Conservation (phyloP, 2,329 filamentous ascomycete species). For the Colletotrichum gloeosporioides region DNA sequence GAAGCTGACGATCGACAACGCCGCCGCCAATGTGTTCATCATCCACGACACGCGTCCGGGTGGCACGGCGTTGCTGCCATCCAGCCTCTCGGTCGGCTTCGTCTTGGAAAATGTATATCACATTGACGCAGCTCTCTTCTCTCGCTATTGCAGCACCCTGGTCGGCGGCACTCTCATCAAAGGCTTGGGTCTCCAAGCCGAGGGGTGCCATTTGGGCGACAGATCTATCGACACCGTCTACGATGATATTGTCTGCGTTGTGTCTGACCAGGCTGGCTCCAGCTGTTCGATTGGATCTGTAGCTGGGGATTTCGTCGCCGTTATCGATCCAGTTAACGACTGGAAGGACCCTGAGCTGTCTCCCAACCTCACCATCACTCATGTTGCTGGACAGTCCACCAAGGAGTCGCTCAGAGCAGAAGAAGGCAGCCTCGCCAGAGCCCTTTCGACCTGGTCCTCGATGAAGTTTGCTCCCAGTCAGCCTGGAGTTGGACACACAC, state of each 20-base stretch:
- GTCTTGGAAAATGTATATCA: constrained; percentile 10
- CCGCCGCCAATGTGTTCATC: constrained; percentile 2
- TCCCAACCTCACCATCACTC: background rate
- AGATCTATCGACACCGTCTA: background rate
- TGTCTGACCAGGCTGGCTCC: background rate
- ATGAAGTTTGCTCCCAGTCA: background rate
- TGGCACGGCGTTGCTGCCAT: background rate
- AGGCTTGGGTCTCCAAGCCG: background rate
- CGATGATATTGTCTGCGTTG: constrained; percentile 3
- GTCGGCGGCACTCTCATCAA: background rate
- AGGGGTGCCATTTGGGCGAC: background rate
- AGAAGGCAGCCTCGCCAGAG: background rate
- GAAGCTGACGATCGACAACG: background rate
- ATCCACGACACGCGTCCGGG: background rate
- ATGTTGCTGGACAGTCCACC: background rate
- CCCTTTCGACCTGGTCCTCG: background rate
- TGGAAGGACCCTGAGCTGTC: background rate
- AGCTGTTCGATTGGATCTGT: background rate
- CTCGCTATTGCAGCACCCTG: background rate
- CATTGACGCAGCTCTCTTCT: background rate
- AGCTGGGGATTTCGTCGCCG: background rate
- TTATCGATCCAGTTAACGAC: background rate
- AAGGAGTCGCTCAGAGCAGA: background rate
- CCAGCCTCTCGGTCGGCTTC: background rate
- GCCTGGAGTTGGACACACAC: background rate